Base-by-base conservation (phyloP, 2,329 filamentous ascomycete genomes). In the Gyromitra esculenta region DNA sequence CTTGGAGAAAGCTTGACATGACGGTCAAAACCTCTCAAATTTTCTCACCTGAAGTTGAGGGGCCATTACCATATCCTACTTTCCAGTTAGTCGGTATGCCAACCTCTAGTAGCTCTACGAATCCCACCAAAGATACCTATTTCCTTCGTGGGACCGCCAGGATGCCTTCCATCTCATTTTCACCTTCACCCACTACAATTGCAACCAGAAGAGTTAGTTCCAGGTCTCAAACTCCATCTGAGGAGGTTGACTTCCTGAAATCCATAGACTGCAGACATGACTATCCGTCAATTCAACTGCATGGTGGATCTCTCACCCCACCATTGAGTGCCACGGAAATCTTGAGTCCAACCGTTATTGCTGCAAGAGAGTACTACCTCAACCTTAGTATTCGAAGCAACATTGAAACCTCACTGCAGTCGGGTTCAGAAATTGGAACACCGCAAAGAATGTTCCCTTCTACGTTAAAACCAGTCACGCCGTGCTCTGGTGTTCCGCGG, bases 341-440 rank as follows among this genome's bases (percentile, higher is more conserved):
- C n/a, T 13, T 54, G 11, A 68, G 63, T 13, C 71, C 71, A 25
- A 68, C 63, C 35, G 9, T 56, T 37, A 25, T 68, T 13, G 71
- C 71, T 11, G 63, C 35, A 39, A 67, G 43, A 43, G 54, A 73
- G 18, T 73, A 74, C 37, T 66, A 73, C 11, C 45, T 67, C 54
- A 66, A 52, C 41, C 50, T 52, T 2, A 41, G 45, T 15, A 43
- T 45, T 13, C 18, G 18, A 41, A 9, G 15, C 56, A 52, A 48
- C 15, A 18, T 50, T 18, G 48, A 63, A 11, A 59, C 57, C n/a
- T 48, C 68, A 11, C 59, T 48, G 31, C 57, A 50, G 8, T 62
- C 64, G 25, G 15, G 60, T n/a, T 15, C 62, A 11, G 52, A 52
- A 35, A 18, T 13, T 8, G 52, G 35, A 8, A 65, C 39, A 11